Evolutionary conservation across 140 eudicot genomes (phyloP).

Genomic region (Flaveria floridana): DNA sequence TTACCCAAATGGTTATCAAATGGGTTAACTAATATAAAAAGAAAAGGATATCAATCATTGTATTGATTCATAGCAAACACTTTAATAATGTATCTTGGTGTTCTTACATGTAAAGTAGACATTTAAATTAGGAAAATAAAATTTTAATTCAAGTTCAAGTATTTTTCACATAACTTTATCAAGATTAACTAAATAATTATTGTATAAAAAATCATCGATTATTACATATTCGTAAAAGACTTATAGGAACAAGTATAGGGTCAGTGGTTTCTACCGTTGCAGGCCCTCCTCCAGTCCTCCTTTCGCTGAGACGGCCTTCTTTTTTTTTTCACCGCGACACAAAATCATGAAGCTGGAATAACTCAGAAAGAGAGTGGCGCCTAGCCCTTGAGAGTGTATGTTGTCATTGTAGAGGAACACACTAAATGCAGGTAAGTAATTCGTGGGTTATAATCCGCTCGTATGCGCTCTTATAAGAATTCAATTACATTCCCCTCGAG

Average conservation of each 20-base stretch:
- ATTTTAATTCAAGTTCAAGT: neutral
- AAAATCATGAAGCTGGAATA: no score
- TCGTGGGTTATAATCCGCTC: neutral
- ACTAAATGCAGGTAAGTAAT: neutral
- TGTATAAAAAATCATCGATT: neutral
- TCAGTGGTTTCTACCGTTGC: no score
- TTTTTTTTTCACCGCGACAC: no score
- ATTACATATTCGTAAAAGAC: neutral
- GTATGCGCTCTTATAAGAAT: neutral
- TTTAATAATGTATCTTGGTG: neutral
- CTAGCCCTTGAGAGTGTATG: no score
- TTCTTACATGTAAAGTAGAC: neutral
- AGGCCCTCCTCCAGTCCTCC: no score
- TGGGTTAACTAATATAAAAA: neutral
- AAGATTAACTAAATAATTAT: neutral
- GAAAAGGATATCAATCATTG: neutral
- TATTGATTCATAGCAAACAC: neutral
- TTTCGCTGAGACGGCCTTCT: no score
- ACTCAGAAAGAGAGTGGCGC: no score
- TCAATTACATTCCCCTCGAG: neutral
- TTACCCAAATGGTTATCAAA: neutral
- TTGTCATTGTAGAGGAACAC: no score
- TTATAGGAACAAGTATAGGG: no score
- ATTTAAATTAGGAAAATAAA: neutral
- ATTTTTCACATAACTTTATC: neutral